Evolutionary conservation across 1,139 yeast genomes (phyloP).

Genomic region (Candida sojae): DNA sequence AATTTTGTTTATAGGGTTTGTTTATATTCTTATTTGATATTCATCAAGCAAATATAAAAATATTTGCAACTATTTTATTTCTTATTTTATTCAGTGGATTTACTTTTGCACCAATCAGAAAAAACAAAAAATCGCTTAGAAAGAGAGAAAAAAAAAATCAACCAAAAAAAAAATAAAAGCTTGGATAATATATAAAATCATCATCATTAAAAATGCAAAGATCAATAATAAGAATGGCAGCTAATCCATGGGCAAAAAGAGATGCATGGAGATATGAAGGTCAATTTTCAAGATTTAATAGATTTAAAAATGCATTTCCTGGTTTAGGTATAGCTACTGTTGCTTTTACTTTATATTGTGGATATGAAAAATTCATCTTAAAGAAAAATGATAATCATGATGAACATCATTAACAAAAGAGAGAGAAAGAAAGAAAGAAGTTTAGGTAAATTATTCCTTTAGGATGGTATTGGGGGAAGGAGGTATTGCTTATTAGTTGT

Average conservation of each 20-base stretch:
- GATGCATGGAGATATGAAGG: constrained; percentile 94
- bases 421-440: too few species aligned
- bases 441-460: too few species aligned
- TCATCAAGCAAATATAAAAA: too few species aligned
- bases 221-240: constrained; percentile 11
- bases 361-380: constrained; percentile 58
- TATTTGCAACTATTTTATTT: too few species aligned
- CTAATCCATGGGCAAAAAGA: constrained; percentile 60
- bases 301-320: constrained; percentile 77
- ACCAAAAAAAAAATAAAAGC: not conserved
- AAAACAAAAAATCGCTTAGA: not conserved
- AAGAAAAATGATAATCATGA: constrained; percentile 30
- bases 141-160: not conserved
- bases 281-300: constrained; percentile 69
- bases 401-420: constrained; percentile 27
- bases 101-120: constrained; percentile 5
- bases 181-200: too few species aligned
- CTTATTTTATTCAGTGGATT: too few species aligned
- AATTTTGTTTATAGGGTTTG: not conserved
- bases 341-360: constrained; percentile 68
- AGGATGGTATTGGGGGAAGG: too few species aligned
- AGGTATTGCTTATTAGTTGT: too few species aligned
- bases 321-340: constrained; percentile 82
- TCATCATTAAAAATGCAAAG: too few species aligned
- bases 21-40: too few species aligned